phyloP scores from a whole-genome alignment of 2,329 filamentous ascomycete species.

The Penicillium oxalicum region DNA sequence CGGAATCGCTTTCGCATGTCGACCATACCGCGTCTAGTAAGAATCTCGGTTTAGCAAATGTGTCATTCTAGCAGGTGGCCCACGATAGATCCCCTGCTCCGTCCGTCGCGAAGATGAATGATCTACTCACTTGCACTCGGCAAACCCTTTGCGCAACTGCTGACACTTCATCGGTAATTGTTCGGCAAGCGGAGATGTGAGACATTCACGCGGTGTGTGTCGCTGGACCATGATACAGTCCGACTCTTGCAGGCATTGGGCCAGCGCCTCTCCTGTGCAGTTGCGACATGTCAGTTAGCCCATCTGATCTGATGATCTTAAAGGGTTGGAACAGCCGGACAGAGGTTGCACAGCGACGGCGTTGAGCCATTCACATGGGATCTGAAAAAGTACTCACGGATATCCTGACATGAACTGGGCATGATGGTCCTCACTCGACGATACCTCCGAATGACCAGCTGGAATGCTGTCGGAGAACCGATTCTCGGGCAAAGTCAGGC shows the following conservation, averaged over 20 bases:
- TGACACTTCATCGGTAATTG: slow-evolving; percentile 82
- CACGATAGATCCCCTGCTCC: neutral
- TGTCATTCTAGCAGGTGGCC: neutral
- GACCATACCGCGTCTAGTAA: slow-evolving; percentile 67
- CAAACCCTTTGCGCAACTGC: slow-evolving; percentile 86
- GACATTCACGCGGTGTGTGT: slow-evolving; percentile 78
- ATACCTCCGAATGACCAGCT: slow-evolving; percentile 2
- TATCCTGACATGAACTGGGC: slow-evolving; percentile 95
- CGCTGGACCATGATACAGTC: slow-evolving; percentile 94
- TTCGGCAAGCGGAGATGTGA: slow-evolving; percentile 73
- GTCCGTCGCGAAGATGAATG: neutral
- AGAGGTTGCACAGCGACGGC: neutral
- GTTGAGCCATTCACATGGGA: neutral
- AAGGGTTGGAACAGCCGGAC: neutral
- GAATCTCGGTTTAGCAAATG: slow-evolving; percentile 4
- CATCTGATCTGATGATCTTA: slow-evolving; percentile 1
- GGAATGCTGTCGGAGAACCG: neutral
- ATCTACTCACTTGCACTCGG: slow-evolving; percentile 69
- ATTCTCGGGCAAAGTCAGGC: slow-evolving; percentile 14
- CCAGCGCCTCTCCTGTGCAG: slow-evolving; percentile 73
- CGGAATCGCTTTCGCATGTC: slow-evolving; percentile 99
- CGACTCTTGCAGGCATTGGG: slow-evolving; percentile 89
- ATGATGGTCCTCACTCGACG: slow-evolving; percentile 46
- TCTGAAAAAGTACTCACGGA: slow-evolving; percentile 58
- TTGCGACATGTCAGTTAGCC: slow-evolving; percentile 14